Evolutionary conservation across 345 rosid species (phyloP), one percentile per base, ranked within the genome.

Genomic region (Eucalyptus cladocalyx): DNA sequence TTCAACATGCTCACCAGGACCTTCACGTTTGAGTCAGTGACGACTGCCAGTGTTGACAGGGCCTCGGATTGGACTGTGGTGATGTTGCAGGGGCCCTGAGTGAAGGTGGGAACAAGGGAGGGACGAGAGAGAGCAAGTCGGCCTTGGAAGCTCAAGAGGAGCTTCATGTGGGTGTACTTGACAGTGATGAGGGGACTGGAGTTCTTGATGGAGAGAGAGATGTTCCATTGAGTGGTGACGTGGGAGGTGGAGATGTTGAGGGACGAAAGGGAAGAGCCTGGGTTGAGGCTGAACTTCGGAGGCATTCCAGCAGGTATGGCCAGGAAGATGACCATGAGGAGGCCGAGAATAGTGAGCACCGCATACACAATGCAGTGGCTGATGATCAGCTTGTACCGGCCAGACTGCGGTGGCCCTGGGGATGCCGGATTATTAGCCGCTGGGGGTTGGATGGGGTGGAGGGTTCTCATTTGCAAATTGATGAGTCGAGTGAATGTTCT

Each of bases 401-500:
- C 17, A 28, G 67, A 0, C 67, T 4, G 32, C 0, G n/a, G 32
- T 30, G 15, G 15, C 4, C 16, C 67, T 28, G 32, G 16, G 7
- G 32, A 60, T 60, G 67, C 16, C 8, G 16, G 67, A 60, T 60
- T 60, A 28, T 60, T 11, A 28, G n/a, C 67, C 67, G 32, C 67
- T 5, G 32, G 32, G 67, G 32, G 16, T 60, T 28, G 67, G 67
- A 60, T 60, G 4, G 67, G 32, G 15, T 11, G 16, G n/a, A 11
- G 32, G 32, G 67, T 28, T 28, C 67, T 5, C 32, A 60, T 60
- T 60, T 28, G 67, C 90, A 94, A 92, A 92, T 26, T 28, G 6
- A 0, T 60, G 16, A 0, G 67, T 28, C 10, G 15, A 60, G n/a
- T 26, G 32, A 2, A 26, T 28, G 94, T 96, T 88, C 83, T 97